Evolutionary conservation across 75 land plant species (phyloP).

Genomic region (Cunninghamia lanceolata): DNA sequence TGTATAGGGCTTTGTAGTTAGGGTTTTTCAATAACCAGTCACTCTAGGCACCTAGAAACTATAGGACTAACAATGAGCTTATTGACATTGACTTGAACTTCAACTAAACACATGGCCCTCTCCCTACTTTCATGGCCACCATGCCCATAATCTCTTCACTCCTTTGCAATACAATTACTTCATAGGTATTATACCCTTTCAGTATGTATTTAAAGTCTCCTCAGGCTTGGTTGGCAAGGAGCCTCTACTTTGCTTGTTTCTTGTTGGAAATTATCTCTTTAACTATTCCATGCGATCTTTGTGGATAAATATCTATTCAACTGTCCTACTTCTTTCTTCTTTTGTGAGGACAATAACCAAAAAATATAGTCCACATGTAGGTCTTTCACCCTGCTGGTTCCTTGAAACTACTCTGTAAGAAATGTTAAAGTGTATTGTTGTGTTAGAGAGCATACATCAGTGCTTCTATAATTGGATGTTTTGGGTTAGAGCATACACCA

Average conservation of each 20-base stretch:
- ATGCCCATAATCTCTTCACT: constrained; percentile 54
- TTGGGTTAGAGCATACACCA: no score
- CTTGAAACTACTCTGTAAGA: no score
- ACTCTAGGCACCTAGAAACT: constrained; percentile 25
- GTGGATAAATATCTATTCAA: constrained; percentile 57
- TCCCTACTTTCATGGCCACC: constrained; percentile 46
- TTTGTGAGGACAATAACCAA: constrained; percentile 66
- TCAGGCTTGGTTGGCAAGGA: constrained; percentile 16
- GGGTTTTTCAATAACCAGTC: constrained; percentile 43
- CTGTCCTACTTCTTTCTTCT: constrained; percentile 56
- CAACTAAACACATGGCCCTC: constrained; percentile 39
- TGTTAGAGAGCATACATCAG: no score
- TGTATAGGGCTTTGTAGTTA: constrained; percentile 40
- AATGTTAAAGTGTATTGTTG: no score
- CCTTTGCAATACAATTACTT: constrained; percentile 50
- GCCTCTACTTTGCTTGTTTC: constrained; percentile 43
- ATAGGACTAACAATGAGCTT: constrained; percentile 27
- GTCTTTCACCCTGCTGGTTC: constrained; percentile 21
- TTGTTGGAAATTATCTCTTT: constrained; percentile 58
- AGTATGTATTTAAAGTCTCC: constrained; percentile 45
- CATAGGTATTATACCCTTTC: constrained; percentile 48
- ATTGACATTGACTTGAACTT: constrained; percentile 47
- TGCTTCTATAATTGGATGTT: no score
- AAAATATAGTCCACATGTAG: constrained; percentile 39
- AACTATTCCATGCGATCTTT: constrained; percentile 47